Base-by-base conservation (phyloP, 2,329 filamentous ascomycete species). In the Lithohypha guttulata region DNA sequence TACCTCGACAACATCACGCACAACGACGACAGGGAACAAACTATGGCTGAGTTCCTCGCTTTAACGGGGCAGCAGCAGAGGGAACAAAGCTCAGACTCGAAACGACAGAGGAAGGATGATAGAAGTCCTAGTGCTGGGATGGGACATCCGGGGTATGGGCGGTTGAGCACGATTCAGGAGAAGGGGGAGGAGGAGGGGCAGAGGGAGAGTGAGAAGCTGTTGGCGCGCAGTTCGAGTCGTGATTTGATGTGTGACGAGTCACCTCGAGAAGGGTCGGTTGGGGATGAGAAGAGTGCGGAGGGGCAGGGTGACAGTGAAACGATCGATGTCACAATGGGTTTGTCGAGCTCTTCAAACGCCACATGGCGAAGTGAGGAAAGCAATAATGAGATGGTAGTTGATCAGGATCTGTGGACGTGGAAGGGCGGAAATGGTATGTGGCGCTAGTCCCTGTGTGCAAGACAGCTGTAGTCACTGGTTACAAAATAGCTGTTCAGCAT, bases 401-500 rank as follows among this genome's bases (percentile, higher is more conserved):
- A 17, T 13, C 22, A 26, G 22, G 22, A 17, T 15, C 18, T 35
- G 21, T 35, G 33, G 33, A 35, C 15, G 22, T 35, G 33, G 33
- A 35, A 28, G 23, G 23, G 34, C 21, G 9, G 6, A 17, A 29
- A 29, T 28, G n/a, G 22, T 19, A 7, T 18, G 14, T 17, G 13
- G 17, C 20, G 15, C 19, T 37, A 26, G 29, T 13, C 3, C n/a
- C 11, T 18, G 3, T 14, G 6, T 14, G 18, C 11, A 17, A 15
- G 29, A 32, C 17, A 17, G 29, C 8, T 4, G 5, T 32, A 6
- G 3, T 17, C 3, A 17, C 13, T 4, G 13, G n/a, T n/a, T n/a
- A n/a, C n/a, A n/a, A n/a, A n/a, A n/a, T n/a, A n/a, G n/a, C n/a
- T n/a, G n/a, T n/a, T n/a, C n/a, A n/a, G n/a, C n/a, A n/a, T n/a